Evolutionary conservation across 805 yeast genomes (phyloP).

Genomic region (Pichia sporocuriosa): DNA sequence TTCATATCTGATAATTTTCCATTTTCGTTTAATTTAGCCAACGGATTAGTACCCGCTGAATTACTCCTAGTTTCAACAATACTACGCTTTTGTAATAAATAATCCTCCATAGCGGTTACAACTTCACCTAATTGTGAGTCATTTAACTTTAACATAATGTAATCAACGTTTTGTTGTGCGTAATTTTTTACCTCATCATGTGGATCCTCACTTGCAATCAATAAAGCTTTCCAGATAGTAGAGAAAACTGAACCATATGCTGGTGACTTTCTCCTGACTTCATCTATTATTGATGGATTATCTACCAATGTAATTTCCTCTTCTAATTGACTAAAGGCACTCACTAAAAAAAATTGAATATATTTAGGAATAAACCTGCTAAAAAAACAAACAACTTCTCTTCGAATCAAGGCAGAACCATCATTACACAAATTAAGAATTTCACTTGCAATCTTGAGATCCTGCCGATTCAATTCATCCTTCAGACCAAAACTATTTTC

Average conservation of each 20-base stretch:
- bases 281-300: slow-evolving; percentile 54
- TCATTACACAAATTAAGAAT: slow-evolving; percentile 68
- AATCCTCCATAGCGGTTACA: slow-evolving; percentile 60
- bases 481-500: slow-evolving; percentile 22
- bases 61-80: slow-evolving; percentile 1
- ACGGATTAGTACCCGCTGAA: slow-evolving; percentile 2
- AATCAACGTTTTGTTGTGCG: slow-evolving; percentile 73
- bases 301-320: slow-evolving; percentile 68
- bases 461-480: slow-evolving; percentile 55
- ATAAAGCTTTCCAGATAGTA: slow-evolving; percentile 79
- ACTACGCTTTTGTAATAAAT: slow-evolving; percentile 44
- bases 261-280: slow-evolving; percentile 58
- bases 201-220: slow-evolving; percentile 82
- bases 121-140: slow-evolving; percentile 60
- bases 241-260: slow-evolving; percentile 84
- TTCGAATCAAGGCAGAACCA: slow-evolving; percentile 83
- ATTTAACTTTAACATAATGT: slow-evolving; percentile 54
- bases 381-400: slow-evolving; percentile 73
- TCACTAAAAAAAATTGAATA: slow-evolving; percentile 68
- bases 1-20: slow-evolving; percentile 1
- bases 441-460: slow-evolving; percentile 60
- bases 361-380: slow-evolving; percentile 68
- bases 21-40: slow-evolving; percentile 2
- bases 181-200: slow-evolving; percentile 68
- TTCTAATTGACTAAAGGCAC: slow-evolving; percentile 78